Evolutionary conservation across 2,329 filamentous ascomycete genomes (phyloP), one percentile per base, ranked within the genome.

Genomic region (Geosmithia morbida): DNA sequence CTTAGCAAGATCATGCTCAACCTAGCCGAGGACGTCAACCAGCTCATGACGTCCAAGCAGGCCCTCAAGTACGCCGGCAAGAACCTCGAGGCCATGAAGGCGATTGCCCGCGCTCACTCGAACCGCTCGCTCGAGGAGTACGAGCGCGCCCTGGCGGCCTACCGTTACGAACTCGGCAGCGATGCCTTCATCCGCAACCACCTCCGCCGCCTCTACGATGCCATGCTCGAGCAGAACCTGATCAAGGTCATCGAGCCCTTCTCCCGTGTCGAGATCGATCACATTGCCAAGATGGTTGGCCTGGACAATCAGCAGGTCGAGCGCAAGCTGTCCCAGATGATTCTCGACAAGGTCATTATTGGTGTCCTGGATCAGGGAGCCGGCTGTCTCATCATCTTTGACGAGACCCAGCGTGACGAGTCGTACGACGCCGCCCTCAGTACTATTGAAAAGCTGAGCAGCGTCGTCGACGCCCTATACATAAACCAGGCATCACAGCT

Each of bases 1-100:
- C 81, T 98, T 37, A 97, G 92, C 81, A 98, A 98, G 74, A 92
- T 98, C 66, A 98, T 98, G 94, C 77, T 98, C 56, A 98, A 98
- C 69, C 75, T 94, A 41, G 87, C 81, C 54, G 89, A 97, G 71
- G 94, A 98, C 65, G 90, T 98, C 64, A 94, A 90, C 68, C 81
- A 85, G 61, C 79, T 98, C 55, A 87, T 98, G 80, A 80, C 85
- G 29, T 94, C 87, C 48, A 98, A 98, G 76, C 89, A 96, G 66
- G 92, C 94, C 40, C 80, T 94, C 61, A 92, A 94, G 68, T 97
- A 98, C 62, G 89, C 89, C 30, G 88, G 90, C 57, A 87, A 90
- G 68, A 92, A 87, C 61, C 80, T 98, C 53, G 92, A 98, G 67
- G 92, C 92, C 50, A 98, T 98, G 92, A 98, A 98, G 72, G 89